phyloP scores from a whole-genome alignment of 2,329 filamentous ascomycete genomes.

The Cylindrodendrum hubeiense region DNA sequence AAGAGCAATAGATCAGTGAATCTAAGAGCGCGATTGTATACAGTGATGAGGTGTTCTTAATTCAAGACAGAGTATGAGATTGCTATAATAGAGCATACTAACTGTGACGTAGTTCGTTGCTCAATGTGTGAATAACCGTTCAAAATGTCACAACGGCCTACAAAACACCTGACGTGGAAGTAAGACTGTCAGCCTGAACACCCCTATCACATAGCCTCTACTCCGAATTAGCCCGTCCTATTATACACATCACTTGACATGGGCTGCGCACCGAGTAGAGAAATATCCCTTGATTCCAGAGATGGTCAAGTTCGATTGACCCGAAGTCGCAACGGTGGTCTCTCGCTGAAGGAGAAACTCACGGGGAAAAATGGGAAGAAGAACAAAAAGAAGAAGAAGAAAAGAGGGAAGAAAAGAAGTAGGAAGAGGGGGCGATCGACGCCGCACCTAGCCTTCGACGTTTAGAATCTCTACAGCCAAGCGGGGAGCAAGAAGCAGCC shows the following conservation, averaged over 20 bases:
- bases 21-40: too few relatives aligned
- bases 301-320: not conserved
- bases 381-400: not conserved
- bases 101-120: not conserved
- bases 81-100: not conserved
- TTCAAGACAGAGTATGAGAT: too few relatives aligned
- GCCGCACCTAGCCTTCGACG: too few relatives aligned
- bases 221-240: not conserved
- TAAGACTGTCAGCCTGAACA: not conserved
- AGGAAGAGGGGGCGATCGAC: not conserved
- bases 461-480: not conserved
- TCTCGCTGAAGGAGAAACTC: not conserved
- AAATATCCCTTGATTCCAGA: not conserved
- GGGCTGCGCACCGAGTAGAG: not conserved
- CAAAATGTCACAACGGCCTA: not conserved
- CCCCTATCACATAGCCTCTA: not conserved
- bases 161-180: not conserved
- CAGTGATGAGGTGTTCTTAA: not conserved
- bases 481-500: not conserved
- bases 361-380: not conserved
- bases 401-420: not conserved
- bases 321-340: not conserved
- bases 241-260: not conserved
- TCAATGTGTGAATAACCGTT: not conserved
- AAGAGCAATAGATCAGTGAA: not conserved